Evolutionary conservation across 306 rosid species (phyloP).

Genomic region (Argentina anserina): DNA sequence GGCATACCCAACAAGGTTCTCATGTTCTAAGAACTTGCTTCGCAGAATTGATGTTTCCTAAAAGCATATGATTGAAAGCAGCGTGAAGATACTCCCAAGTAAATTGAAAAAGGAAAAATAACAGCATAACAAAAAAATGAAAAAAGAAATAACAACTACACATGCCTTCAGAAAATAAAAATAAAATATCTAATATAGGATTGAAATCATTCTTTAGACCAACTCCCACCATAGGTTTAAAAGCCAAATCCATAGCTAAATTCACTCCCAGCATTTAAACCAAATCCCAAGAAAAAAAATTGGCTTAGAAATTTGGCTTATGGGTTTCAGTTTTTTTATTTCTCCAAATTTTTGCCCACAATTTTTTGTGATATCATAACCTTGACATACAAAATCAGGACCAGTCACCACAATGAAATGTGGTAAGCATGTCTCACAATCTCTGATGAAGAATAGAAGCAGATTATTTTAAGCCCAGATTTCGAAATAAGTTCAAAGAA

Average conservation of each 20-base stretch:
- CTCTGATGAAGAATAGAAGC: no score
- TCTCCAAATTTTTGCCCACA: no score
- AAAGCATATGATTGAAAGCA: conserved; percentile 27
- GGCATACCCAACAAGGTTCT: conserved; percentile 66
- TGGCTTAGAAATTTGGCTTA: no score
- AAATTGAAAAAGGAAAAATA: neutral
- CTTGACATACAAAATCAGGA: neutral
- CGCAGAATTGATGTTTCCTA: conserved; percentile 82
- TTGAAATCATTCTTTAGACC: neutral
- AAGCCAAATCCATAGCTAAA: no score
- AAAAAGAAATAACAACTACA: neutral
- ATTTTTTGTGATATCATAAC: neutral
- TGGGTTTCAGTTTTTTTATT: no score
- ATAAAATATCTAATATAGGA: neutral
- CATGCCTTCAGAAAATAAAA: neutral
- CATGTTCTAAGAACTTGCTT: conserved; percentile 63
- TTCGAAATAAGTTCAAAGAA: no score
- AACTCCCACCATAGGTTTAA: no score
- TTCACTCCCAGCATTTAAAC: no score
- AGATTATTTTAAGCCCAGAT: no score
- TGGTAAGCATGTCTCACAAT: neutral
- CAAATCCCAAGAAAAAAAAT: no score
- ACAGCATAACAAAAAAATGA: neutral
- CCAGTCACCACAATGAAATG: neutral
- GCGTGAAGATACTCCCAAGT: conserved; percentile 14